Evolutionary conservation across 805 yeast species (phyloP).

Genomic region (Kodamaea leandrae): DNA sequence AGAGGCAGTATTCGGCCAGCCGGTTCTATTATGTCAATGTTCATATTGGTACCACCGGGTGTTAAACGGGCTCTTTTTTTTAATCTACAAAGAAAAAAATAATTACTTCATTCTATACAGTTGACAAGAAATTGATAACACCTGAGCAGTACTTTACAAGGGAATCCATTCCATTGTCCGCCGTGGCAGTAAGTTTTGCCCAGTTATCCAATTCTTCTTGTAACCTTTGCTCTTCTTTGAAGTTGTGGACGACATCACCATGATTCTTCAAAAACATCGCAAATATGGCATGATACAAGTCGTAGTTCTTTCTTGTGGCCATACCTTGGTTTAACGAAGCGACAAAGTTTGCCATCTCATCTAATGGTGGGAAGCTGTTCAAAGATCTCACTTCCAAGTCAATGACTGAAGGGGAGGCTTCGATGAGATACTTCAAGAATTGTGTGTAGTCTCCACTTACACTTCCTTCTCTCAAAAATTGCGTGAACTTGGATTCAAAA

Average conservation of each 20-base stretch:
- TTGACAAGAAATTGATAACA: slow-evolving; percentile 59
- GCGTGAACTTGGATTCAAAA: slow-evolving; percentile 76
- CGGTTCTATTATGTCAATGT: slow-evolving; percentile 39
- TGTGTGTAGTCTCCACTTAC: slow-evolving; percentile 37
- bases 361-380: slow-evolving; percentile 59
- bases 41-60: slow-evolving; percentile 21
- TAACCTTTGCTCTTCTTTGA: slow-evolving; percentile 36
- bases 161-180: slow-evolving; percentile 55
- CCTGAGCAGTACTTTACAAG: slow-evolving; percentile 79
- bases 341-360: slow-evolving; percentile 64
- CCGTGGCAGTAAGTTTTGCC: slow-evolving; percentile 40
- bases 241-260: slow-evolving; percentile 66
- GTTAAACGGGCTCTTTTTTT: background rate
- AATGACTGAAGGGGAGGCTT: slow-evolving; percentile 69
- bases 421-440: slow-evolving; percentile 55
- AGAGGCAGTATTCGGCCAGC: slow-evolving; percentile 32
- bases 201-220: slow-evolving; percentile 48
- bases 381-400: slow-evolving; percentile 88
- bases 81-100: slow-evolving; percentile 5
- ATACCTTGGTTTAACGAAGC: slow-evolving; percentile 66
- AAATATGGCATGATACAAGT: slow-evolving; percentile 78
- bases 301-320: slow-evolving; percentile 57
- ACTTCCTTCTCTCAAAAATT: slow-evolving; percentile 53
- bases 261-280: slow-evolving; percentile 72
- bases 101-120: slow-evolving; percentile 33